Evolutionary conservation across 371 early-diverging fungal genomes (phyloP).

Genomic region (Umbelopsis sp.): DNA sequence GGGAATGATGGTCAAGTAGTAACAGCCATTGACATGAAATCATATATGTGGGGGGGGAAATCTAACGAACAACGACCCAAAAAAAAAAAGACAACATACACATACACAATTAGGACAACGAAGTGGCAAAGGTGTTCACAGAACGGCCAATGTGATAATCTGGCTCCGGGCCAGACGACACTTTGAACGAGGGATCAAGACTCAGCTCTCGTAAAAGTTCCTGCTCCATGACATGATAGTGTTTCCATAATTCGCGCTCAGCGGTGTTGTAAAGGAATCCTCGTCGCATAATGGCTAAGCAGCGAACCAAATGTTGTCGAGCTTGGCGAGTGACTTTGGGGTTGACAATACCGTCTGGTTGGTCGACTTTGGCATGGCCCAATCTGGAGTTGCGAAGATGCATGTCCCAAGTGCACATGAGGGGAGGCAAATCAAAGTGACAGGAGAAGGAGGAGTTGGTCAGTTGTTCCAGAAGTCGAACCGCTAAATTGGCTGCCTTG

Average conservation of each 20-base stretch:
- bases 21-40: too few species aligned
- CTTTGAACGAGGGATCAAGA: background rate
- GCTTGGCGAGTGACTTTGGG: constrained; percentile 27
- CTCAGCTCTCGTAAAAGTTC: constrained; percentile 21
- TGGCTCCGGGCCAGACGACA: background rate
- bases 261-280: constrained; percentile 42
- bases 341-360: constrained; percentile 24
- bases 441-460: constrained; percentile 25
- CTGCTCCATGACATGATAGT: constrained; percentile 37
- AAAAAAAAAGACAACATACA: background rate
- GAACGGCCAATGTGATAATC: background rate
- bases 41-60: too few species aligned
- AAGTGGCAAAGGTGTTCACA: background rate
- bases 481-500: constrained; percentile 30
- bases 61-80: too few species aligned
- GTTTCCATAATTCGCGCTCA: constrained; percentile 37
- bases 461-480: constrained; percentile 38
- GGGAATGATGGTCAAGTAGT: too few species aligned
- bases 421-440: constrained; percentile 27
- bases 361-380: constrained; percentile 28
- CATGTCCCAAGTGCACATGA: constrained; percentile 43
- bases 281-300: constrained; percentile 33
- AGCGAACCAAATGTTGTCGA: constrained; percentile 38
- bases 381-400: constrained; percentile 41
- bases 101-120: background rate